A percentile compares a stretch with the other conserved stretches of the same genome.
These are phyloP conservation scores for Arachis monticola DNA, from an alignment of 331 rosid genomes.

Conservation along the genomic window DNA sequence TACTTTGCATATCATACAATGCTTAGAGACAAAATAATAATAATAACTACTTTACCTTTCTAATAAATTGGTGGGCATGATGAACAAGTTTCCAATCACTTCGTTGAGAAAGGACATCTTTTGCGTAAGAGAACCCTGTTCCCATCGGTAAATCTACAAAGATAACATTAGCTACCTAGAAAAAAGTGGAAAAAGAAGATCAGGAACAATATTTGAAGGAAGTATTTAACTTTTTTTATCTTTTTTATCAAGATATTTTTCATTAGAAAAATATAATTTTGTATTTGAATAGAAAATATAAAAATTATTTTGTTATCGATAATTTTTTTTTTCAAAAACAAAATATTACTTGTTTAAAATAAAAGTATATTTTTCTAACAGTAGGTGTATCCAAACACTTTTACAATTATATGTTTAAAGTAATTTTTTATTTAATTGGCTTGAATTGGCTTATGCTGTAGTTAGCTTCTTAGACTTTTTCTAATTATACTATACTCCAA, in stretches of 20 bases:
- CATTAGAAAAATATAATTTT: background rate
- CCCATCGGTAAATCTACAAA: conserved; percentile 63
- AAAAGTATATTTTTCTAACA: too few species aligned
- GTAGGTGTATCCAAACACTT: background rate
- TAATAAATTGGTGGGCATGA: conserved; percentile 48
- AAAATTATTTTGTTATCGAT: too few species aligned
- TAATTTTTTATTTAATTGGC: too few species aligned
- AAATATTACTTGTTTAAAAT: too few species aligned
- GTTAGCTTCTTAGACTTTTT: too few species aligned
- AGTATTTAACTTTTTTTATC: too few species aligned
- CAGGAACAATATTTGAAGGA: background rate
- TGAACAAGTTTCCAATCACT: conserved; percentile 44
- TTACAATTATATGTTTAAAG: background rate
- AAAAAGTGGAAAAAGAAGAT: background rate
- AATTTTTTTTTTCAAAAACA: too few species aligned
- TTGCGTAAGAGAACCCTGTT: conserved; percentile 59
- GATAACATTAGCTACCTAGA: conserved; percentile 46
- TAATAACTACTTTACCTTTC: conserved; percentile 29
- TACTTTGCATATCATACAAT: too few species aligned
- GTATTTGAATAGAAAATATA: background rate
- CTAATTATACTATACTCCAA: too few species aligned
- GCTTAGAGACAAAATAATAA: too few species aligned
- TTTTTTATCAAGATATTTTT: too few species aligned
- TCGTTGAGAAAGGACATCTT: conserved; percentile 11
- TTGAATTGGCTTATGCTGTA: too few species aligned